Evolutionary conservation across 345 rosid species (phyloP).

Genomic region (Geranium brycei): DNA sequence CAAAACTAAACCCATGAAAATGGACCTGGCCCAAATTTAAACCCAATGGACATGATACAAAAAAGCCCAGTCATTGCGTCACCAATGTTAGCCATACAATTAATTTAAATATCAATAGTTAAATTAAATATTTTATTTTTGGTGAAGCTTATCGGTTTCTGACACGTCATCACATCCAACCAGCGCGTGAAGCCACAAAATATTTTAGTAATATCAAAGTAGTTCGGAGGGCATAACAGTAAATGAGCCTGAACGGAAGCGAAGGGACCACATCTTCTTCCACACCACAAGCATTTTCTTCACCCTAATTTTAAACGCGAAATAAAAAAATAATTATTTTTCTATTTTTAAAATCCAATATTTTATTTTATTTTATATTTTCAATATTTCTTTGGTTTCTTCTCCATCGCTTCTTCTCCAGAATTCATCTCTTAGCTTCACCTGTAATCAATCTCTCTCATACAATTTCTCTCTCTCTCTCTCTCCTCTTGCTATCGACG

Average conservation of each 20-base stretch:
- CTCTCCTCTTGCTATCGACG: conserved; percentile 4
- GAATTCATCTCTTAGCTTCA: conserved; percentile 34
- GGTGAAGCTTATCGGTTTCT: too few relatives aligned
- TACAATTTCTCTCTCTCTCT: conserved; percentile 30
- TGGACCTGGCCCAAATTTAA: too few relatives aligned
- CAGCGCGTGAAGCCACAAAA: not conserved
- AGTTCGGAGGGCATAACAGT: conserved; percentile 14
- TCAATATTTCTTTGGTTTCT: conserved; percentile 29
- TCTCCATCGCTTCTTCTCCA: conserved; percentile 37
- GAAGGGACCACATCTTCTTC: conserved; percentile 33
- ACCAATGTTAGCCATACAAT: too few relatives aligned
- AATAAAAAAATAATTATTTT: not conserved
- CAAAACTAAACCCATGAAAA: too few relatives aligned
- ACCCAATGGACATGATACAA: too few relatives aligned
- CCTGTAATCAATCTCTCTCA: conserved; percentile 32
- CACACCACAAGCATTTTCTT: conserved; percentile 29
- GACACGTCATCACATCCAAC: not conserved
- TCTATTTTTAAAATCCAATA: conserved; percentile 3
- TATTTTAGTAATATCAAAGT: not conserved
- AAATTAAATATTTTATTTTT: too few relatives aligned
- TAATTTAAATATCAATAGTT: too few relatives aligned
- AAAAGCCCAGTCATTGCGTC: too few relatives aligned
- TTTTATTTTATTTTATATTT: conserved; percentile 3
- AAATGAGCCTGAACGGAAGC: not conserved
- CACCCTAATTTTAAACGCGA: too few relatives aligned